Conservation (phyloP, 768 basidiomycete genomes). For the Lanmaoa pseudosensibilis region DNA sequence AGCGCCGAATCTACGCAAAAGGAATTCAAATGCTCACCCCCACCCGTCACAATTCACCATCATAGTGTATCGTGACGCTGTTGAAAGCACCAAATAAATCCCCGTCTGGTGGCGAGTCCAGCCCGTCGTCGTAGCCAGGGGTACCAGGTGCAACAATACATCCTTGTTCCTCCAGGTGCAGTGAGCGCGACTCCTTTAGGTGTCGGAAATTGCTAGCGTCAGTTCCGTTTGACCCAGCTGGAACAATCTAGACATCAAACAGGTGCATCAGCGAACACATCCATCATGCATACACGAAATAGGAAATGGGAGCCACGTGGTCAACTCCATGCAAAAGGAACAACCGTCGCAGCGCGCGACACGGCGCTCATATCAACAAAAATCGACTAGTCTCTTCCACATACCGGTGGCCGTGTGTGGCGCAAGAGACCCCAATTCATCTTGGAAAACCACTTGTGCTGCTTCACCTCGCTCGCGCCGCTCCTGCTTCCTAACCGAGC, state of each 20-base stretch:
- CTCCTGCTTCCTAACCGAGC: slow-evolving; percentile 86
- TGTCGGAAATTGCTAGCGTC: slow-evolving; percentile 91
- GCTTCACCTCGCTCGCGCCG: slow-evolving; percentile 98
- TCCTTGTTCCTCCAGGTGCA: slow-evolving; percentile 79
- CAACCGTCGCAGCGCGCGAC: background rate
- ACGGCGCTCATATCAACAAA: background rate
- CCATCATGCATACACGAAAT: slow-evolving; percentile 16
- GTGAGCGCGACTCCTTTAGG: slow-evolving; percentile 85
- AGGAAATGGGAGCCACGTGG: slow-evolving; percentile 14
- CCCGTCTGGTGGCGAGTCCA: slow-evolving; percentile 44
- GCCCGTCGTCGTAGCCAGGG: slow-evolving; percentile 44
- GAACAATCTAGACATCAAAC: slow-evolving; percentile 65
- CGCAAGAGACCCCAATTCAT: slow-evolving; percentile 96
- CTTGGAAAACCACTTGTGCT: slow-evolving; percentile 96
- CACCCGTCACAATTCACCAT: slow-evolving; percentile 54
- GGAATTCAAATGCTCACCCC: background rate
- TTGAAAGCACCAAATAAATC: slow-evolving; percentile 88
- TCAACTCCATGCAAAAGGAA: background rate
- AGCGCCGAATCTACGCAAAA: slow-evolving; percentile 1
- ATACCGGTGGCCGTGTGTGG: slow-evolving; percentile 88
- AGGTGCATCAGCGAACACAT: slow-evolving; percentile 26
- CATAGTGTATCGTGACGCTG: slow-evolving; percentile 86
- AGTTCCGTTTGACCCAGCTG: slow-evolving; percentile 66
- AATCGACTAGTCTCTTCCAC: slow-evolving; percentile 28
- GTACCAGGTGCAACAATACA: slow-evolving; percentile 38